Evolutionary conservation across 2,329 filamentous ascomycete species (phyloP).

Genomic region (Didymella arachidicola): DNA sequence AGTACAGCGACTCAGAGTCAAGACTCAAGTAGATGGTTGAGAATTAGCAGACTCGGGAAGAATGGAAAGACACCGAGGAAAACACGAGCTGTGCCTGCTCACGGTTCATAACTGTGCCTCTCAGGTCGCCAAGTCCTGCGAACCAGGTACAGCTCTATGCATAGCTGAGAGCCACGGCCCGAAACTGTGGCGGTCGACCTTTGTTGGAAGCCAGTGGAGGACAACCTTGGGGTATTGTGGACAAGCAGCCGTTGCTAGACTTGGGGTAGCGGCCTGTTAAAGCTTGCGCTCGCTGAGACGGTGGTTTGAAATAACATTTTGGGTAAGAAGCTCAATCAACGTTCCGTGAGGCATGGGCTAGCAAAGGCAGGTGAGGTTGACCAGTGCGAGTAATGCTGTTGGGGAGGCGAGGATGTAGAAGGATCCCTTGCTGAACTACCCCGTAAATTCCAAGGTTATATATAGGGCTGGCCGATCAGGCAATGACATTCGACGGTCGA

Average conservation of each 20-base stretch:
- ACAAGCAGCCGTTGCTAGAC: conserved; percentile 1
- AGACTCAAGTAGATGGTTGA: neutral
- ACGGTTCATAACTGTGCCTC: conserved; percentile 3
- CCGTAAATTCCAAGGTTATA: neutral
- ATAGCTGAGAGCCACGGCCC: neutral
- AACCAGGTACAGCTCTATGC: neutral
- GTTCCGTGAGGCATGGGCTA: neutral
- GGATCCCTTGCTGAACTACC: conserved; percentile 18
- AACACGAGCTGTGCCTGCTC: neutral
- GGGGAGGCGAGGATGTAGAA: neutral
- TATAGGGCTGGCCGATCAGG: conserved; percentile 4
- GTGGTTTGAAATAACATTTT: conserved; percentile 8
- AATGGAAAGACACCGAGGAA: neutral
- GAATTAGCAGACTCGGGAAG: neutral
- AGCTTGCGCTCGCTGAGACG: neutral
- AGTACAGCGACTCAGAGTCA: neutral
- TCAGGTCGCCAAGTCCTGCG: conserved; percentile 2
- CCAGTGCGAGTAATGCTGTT: neutral
- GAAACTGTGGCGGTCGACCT: conserved; percentile 11
- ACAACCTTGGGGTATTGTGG: neutral
- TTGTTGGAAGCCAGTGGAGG: conserved; percentile 10
- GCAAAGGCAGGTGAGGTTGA: neutral
- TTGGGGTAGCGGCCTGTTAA: conserved; percentile 2
- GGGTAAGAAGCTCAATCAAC: conserved; percentile 11
- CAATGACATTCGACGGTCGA: neutral